phyloP scores from a whole-genome alignment of 495 filamentous ascomycete species.

The Podospora tetraspora region DNA sequence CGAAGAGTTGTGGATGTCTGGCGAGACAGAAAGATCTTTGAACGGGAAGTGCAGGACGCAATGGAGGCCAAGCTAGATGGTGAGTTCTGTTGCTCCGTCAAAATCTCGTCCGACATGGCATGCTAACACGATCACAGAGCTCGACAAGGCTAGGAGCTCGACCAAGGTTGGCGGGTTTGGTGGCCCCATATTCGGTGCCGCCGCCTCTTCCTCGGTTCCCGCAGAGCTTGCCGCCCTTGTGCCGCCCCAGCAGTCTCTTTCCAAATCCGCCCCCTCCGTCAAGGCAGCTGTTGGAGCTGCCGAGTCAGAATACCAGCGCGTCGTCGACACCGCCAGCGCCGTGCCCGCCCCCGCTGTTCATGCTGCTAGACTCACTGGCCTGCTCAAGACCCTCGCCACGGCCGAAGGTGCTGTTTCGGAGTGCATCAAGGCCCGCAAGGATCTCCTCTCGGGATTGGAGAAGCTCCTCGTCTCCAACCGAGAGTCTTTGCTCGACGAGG shows the following conservation, averaged over 20 bases:
- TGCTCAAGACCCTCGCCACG: slow-evolving; percentile 80
- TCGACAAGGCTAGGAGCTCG: slow-evolving; percentile 68
- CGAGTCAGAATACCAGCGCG: slow-evolving; percentile 73
- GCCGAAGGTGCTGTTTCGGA: slow-evolving; percentile 91
- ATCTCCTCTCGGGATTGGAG: slow-evolving; percentile 73
- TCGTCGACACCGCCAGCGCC: slow-evolving; percentile 60
- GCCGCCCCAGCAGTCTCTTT: slow-evolving; percentile 63
- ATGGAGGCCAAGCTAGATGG: slow-evolving; percentile 76
- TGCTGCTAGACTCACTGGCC: slow-evolving; percentile 78
- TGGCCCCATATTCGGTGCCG: slow-evolving; percentile 61
- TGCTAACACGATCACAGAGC: slow-evolving; percentile 46
- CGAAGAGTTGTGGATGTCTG: slow-evolving; percentile 89
- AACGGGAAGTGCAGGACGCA: slow-evolving; percentile 64
- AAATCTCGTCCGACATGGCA: neutral
- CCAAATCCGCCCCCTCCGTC: slow-evolving; percentile 59
- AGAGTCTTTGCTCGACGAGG: slow-evolving; percentile 61
- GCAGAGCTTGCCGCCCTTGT: slow-evolving; percentile 70
- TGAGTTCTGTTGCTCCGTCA: slow-evolving; percentile 29
- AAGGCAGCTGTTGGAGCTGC: slow-evolving; percentile 61
- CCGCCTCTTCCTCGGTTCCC: slow-evolving; percentile 53
- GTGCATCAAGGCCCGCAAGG: slow-evolving; percentile 76
- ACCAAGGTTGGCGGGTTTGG: slow-evolving; percentile 59
- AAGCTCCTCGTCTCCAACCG: slow-evolving; percentile 73
- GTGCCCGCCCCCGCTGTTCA: slow-evolving; percentile 78
- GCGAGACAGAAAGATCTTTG: slow-evolving; percentile 84